Percentiles rank a stretch among this genome's conserved stretches.
phyloP scores from a whole-genome alignment of 164 flowering plant genomes.

The Annona squamosa region DNA sequence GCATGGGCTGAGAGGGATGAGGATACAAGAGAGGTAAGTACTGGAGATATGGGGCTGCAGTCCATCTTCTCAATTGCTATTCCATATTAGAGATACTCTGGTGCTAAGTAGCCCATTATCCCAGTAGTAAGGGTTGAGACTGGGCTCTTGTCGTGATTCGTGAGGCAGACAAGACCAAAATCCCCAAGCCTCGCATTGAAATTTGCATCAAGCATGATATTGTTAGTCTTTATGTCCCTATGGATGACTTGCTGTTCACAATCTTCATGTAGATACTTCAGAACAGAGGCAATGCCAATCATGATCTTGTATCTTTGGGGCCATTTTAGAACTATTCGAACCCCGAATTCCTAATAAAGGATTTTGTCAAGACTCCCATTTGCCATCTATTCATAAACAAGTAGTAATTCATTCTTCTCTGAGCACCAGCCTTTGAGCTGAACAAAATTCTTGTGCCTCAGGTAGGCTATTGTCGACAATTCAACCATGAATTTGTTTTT shows the following conservation, averaged over 20 bases:
- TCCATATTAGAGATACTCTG: slow-evolving; percentile 90
- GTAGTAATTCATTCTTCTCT: slow-evolving; percentile 70
- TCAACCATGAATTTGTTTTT: slow-evolving; percentile 71
- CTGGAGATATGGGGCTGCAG: too few relatives aligned
- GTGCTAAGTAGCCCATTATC: slow-evolving; percentile 93
- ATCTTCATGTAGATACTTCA: slow-evolving; percentile 73
- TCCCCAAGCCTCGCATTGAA: slow-evolving; percentile 78
- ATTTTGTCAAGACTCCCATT: slow-evolving; percentile 72
- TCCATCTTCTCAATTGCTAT: slow-evolving; percentile 91
- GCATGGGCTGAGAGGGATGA: too few relatives aligned
- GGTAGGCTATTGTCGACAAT: slow-evolving; percentile 63
- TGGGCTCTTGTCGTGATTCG: slow-evolving; percentile 88
- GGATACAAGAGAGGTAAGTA: too few relatives aligned
- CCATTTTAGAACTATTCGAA: slow-evolving; percentile 43
- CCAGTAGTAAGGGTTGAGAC: slow-evolving; percentile 88
- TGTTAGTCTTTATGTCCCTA: slow-evolving; percentile 82
- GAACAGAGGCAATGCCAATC: slow-evolving; percentile 68
- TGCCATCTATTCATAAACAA: slow-evolving; percentile 88
- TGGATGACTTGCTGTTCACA: slow-evolving; percentile 95
- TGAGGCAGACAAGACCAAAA: slow-evolving; percentile 83
- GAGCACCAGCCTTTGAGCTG: slow-evolving; percentile 94
- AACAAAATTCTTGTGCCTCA: slow-evolving; percentile 83
- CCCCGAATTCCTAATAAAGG: slow-evolving; percentile 40
- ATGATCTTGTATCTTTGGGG: slow-evolving; percentile 54
- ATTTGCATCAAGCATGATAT: slow-evolving; percentile 63